Evolutionary conservation across 2,329 filamentous ascomycete genomes (phyloP).

Genomic region (Chaetomiaceae sp.): DNA sequence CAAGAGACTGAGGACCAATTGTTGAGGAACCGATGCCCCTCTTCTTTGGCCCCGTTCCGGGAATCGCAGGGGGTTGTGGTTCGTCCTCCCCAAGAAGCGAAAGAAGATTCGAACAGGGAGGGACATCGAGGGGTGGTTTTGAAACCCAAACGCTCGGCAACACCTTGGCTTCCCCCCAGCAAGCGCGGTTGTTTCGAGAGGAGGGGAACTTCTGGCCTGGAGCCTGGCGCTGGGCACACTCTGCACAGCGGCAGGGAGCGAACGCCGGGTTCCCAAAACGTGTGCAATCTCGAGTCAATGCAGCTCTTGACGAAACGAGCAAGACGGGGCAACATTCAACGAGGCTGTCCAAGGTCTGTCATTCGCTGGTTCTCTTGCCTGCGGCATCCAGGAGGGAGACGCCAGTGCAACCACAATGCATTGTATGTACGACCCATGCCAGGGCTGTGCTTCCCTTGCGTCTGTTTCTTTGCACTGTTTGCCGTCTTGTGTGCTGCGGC

Average conservation of each 20-base stretch:
- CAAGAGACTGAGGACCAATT: constrained; percentile 7
- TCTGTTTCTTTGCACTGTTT: neutral
- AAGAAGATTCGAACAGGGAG: too few relatives aligned
- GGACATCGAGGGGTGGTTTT: constrained; percentile 14
- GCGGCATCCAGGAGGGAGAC: neutral
- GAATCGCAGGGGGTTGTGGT: neutral
- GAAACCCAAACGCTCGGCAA: constrained; percentile 15
- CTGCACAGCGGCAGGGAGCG: neutral
- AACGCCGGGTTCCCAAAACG: neutral
- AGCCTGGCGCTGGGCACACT: neutral
- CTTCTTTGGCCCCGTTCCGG: neutral
- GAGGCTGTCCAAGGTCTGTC: neutral
- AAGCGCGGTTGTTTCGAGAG: constrained; percentile 8
- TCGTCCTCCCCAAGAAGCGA: neutral
- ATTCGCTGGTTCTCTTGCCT: constrained; percentile 1
- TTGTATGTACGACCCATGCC: constrained; percentile 11
- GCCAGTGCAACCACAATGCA: constrained; percentile 11
- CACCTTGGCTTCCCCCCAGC: neutral
- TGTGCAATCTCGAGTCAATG: constrained; percentile 10
- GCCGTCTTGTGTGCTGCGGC: neutral
- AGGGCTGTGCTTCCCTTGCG: constrained; percentile 7
- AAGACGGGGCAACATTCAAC: neutral
- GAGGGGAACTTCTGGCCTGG: neutral
- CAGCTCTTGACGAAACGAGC: constrained; percentile 13
- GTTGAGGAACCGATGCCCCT: neutral